These are phyloP conservation scores for Cucurbita argyrosperma DNA, from an alignment of 306 rosid species.

Conservation along the genomic window DNA sequence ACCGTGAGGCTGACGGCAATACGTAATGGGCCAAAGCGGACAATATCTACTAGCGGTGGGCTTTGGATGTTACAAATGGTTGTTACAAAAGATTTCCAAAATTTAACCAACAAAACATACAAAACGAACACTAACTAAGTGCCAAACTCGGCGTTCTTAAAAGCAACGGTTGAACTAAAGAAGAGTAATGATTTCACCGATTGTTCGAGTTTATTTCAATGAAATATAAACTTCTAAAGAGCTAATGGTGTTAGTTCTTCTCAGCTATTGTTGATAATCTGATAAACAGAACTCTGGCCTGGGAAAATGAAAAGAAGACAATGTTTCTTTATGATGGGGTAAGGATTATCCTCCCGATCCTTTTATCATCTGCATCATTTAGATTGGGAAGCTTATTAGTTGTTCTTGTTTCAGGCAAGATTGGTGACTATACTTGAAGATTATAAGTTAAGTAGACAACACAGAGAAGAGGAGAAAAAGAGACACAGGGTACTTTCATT, in stretches of 20 bases:
- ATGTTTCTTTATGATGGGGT: conserved; percentile 88
- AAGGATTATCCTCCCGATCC: conserved; percentile 15
- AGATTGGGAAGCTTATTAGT: not conserved
- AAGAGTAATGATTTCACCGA: not conserved
- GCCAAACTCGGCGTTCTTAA: not conserved
- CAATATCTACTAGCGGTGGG: too few relatives aligned
- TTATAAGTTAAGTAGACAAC: conserved; percentile 73
- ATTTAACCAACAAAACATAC: not conserved
- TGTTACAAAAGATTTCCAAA: not conserved
- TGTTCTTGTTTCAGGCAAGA: conserved; percentile 39
- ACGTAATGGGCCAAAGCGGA: too few relatives aligned
- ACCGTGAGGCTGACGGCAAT: too few relatives aligned
- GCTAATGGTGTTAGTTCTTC: conserved; percentile 22
- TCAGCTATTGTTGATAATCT: conserved; percentile 84
- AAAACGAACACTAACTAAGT: not conserved
- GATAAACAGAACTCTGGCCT: conserved; percentile 52
- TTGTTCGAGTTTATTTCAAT: not conserved
- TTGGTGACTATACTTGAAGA: conserved; percentile 77
- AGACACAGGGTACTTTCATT: conserved; percentile 43
- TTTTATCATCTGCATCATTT: not conserved
- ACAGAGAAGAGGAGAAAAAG: conserved; percentile 75
- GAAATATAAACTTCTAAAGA: not conserved
- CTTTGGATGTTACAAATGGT: not conserved
- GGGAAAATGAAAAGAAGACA: conserved; percentile 72
- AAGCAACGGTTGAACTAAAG: not conserved